Evolutionary conservation across 2,329 filamentous ascomycete genomes (phyloP).

Genomic region (Passalora sequoiae): DNA sequence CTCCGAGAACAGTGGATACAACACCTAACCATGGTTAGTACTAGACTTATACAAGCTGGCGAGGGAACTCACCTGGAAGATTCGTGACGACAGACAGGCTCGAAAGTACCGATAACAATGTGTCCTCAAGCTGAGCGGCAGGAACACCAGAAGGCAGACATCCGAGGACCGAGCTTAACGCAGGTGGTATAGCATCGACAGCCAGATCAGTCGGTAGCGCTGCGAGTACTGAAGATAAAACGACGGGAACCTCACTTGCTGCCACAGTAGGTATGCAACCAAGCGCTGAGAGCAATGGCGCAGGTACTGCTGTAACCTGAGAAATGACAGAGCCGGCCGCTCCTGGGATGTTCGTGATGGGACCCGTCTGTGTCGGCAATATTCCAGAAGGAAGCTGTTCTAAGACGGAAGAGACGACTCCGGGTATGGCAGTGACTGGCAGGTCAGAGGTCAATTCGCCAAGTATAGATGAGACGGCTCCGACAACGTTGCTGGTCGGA

Average conservation of each 20-base stretch:
- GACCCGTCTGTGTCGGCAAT: not conserved
- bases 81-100: not conserved
- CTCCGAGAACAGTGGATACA: slow-evolving; percentile 4
- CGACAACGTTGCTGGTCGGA: slow-evolving; percentile 1
- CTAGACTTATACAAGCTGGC: too few species aligned
- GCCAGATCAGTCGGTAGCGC: slow-evolving; percentile 1
- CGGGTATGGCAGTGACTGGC: not conserved
- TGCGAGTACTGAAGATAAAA: not conserved
- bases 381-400: not conserved
- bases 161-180: slow-evolving; percentile 1
- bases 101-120: not conserved
- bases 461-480: not conserved
- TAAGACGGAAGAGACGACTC: not conserved
- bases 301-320: not conserved
- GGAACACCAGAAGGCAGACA: not conserved
- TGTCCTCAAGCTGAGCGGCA: not conserved
- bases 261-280: not conserved
- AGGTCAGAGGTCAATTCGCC: not conserved
- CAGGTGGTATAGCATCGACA: not conserved
- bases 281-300: not conserved
- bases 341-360: not conserved
- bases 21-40: too few species aligned
- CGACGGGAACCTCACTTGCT: not conserved
- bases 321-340: not conserved
- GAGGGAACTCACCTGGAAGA: not conserved